Evolutionary conservation across 805 yeast species (phyloP).

Genomic region (Sungouiozyma intestinalis): DNA sequence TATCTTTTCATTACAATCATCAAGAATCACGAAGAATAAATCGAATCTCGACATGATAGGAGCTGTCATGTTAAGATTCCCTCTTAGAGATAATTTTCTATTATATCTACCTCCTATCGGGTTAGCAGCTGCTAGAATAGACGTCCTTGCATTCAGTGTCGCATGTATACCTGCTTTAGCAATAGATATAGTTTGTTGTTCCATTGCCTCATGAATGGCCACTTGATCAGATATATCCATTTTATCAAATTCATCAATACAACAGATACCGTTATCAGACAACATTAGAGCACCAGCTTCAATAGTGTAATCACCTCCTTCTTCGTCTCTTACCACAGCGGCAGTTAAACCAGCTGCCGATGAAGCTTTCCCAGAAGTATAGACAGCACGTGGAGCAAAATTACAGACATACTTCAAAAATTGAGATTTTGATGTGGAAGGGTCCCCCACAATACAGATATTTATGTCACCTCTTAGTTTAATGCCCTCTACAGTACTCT

Average conservation of each 20-base stretch:
- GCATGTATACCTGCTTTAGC: slow-evolving; percentile 99
- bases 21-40: slow-evolving; percentile 85
- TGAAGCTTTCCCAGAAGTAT: slow-evolving; percentile 96
- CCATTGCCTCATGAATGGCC: slow-evolving; percentile 99
- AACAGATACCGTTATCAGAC: slow-evolving; percentile 97
- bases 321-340: slow-evolving; percentile 94
- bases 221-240: slow-evolving; percentile 95
- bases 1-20: slow-evolving; percentile 84
- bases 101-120: slow-evolving; percentile 97
- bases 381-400: slow-evolving; percentile 87
- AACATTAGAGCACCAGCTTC: slow-evolving; percentile 98
- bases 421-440: slow-evolving; percentile 94
- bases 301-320: slow-evolving; percentile 91
- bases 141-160: slow-evolving; percentile 90
- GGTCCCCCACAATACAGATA: slow-evolving; percentile 94
- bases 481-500: slow-evolving; percentile 86
- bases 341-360: slow-evolving; percentile 99
- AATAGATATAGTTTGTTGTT: slow-evolving; percentile 96
- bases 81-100: slow-evolving; percentile 69
- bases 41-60: slow-evolving; percentile 99
- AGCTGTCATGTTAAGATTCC: slow-evolving; percentile 90
- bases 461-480: slow-evolving; percentile 94
- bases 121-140: slow-evolving; percentile 97
- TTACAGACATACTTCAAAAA: slow-evolving; percentile 86
- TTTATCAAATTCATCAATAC: slow-evolving; percentile 96